Evolutionary conservation across 2,329 filamentous ascomycete species (phyloP).

Genomic region (Biscogniauxia sp.): DNA sequence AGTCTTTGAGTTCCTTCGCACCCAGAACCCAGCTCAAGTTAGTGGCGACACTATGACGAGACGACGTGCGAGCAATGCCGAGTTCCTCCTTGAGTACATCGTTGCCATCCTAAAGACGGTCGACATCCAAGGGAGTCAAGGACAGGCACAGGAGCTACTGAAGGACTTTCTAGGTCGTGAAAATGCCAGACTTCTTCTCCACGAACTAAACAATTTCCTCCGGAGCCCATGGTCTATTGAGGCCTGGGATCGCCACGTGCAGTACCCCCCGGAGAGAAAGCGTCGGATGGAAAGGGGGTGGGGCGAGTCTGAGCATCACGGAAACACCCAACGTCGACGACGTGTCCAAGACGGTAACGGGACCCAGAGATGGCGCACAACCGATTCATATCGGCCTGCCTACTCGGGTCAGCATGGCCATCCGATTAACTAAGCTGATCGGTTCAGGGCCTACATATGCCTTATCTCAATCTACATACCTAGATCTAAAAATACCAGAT

Average conservation of each 20-base stretch:
- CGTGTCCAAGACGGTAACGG: slow-evolving; percentile 2
- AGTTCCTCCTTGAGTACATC: slow-evolving; percentile 84
- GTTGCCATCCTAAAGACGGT: slow-evolving; percentile 79
- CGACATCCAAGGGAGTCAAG: slow-evolving; percentile 75
- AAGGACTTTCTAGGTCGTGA: slow-evolving; percentile 74
- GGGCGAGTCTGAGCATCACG: not conserved
- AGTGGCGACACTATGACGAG: slow-evolving; percentile 25
- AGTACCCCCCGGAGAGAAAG: slow-evolving; percentile 51
- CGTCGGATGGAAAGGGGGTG: slow-evolving; percentile 8
- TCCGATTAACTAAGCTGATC: not conserved
- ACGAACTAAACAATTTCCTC: slow-evolving; percentile 81
- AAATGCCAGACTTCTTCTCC: slow-evolving; percentile 73
- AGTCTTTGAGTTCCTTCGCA: slow-evolving; percentile 72
- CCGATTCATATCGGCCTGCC: slow-evolving; percentile 25
- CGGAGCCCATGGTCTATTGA: slow-evolving; percentile 74
- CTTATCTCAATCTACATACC: too few species aligned
- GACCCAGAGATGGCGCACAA: slow-evolving; percentile 10
- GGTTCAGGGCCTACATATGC: not conserved
- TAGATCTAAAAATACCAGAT: too few species aligned
- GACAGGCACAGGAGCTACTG: slow-evolving; percentile 76
- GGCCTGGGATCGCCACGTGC: slow-evolving; percentile 78
- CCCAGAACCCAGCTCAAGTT: slow-evolving; percentile 21
- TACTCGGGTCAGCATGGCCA: slow-evolving; percentile 7
- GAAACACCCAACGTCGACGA: not conserved
- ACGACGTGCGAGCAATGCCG: slow-evolving; percentile 65